phyloP scores from a whole-genome alignment of 2,329 filamentous ascomycete species.

The Byssoonygena ceratinophila region DNA sequence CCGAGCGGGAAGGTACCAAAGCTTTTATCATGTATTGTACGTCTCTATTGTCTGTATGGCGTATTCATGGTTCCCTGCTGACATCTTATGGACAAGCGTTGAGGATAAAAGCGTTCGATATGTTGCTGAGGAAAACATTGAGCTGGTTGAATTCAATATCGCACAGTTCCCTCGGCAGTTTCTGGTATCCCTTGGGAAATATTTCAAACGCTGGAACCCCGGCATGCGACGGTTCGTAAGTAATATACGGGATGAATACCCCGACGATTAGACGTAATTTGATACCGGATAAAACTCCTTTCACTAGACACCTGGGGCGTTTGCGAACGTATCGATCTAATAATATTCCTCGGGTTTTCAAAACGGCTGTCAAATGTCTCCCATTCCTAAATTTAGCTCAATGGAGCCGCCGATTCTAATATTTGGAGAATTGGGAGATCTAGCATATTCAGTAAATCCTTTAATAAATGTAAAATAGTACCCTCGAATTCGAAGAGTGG shows the following conservation, averaged over 20 bases:
- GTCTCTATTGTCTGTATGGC: conserved; percentile 37
- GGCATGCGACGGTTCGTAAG: conserved; percentile 62
- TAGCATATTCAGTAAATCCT: conserved; percentile 34
- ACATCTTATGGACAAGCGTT: conserved; percentile 38
- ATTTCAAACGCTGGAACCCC: conserved; percentile 77
- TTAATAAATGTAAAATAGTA: conserved; percentile 34
- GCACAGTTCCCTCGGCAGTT: conserved; percentile 43
- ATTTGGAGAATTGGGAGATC: conserved; percentile 43
- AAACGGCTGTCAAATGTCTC: background rate
- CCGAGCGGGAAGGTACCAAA: conserved; percentile 52
- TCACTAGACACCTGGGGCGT: too few relatives aligned
- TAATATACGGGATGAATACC: conserved; percentile 72
- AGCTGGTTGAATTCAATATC: conserved; percentile 46
- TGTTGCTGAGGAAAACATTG: conserved; percentile 72
- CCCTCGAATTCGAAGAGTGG: conserved; percentile 33
- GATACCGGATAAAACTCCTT: background rate
- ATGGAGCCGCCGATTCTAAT: conserved; percentile 36
- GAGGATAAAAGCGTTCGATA: conserved; percentile 61
- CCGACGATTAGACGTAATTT: conserved; percentile 54
- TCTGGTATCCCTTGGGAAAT: conserved; percentile 63
- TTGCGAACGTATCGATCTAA: too few relatives aligned
- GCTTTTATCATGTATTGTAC: conserved; percentile 81
- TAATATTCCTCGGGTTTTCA: too few relatives aligned
- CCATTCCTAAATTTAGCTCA: background rate
- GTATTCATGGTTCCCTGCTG: conserved; percentile 13